Base-by-base conservation (phyloP, 2,329 filamentous ascomycete genomes). In the Cercospora berteroae region DNA sequence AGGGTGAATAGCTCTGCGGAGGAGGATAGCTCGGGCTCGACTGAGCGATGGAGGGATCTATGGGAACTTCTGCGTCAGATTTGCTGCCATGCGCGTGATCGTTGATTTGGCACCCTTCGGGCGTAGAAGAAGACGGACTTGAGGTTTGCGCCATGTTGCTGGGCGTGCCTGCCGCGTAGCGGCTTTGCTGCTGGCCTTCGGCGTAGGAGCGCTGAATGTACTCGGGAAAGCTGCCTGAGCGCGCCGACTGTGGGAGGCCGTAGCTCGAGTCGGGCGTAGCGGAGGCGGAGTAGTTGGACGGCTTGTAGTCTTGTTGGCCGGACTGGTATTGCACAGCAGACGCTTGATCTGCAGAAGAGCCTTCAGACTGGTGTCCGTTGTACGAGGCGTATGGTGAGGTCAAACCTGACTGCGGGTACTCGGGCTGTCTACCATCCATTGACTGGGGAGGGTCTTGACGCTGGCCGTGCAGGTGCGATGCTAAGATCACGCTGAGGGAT, bases 31-130 rank as follows among this genome's bases (percentile, higher is more conserved):
- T 94, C 69, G 94, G 94, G 86, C 93, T 97, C 78, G 93, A 91
- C 77, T 92, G 90, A 81, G 93, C 91, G 80, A 97, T 97, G 81
- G 93, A 96, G 78, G 94, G 93, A 96, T 97, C 94, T 97, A 96
- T 94, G 90, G 93, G 93, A 85, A 96, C 89, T 89, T 93, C 90
- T 88, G 87, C 88, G 93, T 97, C 92, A 97, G 94, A 96, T 83
- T 93, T 94, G 86, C 88, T 85, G 81, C 71, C 70, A 65, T 72
- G 67, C 71, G 73, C 72, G 72, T 76, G 73, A 68, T 87, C 85
- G 84, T 87, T 86, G 84, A 89, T 90, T 89, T 91, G 88, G 87
- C 85, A 84, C 80, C 85, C 91, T 92, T 93, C 91, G 87, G 89
- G 87, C 85, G 92, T 85, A 89, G 90, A 87, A 86, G 92, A 87